Evolutionary conservation across 2,329 filamentous ascomycete species (phyloP).

Genomic region (Aspergillus vadensis): DNA sequence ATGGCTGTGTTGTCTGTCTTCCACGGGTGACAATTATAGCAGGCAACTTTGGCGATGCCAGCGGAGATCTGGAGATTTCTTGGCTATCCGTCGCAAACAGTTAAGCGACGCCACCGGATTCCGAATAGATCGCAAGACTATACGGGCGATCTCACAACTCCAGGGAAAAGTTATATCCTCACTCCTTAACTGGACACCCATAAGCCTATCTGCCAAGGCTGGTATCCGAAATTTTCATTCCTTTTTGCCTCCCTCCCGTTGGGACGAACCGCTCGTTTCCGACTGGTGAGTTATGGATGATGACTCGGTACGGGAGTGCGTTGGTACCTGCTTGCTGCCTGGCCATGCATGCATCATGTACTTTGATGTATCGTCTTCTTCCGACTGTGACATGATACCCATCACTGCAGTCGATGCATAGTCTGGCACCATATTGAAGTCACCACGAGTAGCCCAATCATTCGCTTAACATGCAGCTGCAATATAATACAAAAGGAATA

Average conservation of each 20-base stretch:
- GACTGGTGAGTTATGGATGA: background rate
- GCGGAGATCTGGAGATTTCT: background rate
- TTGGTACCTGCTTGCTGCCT: background rate
- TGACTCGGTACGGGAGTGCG: no score
- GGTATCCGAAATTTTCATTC: background rate
- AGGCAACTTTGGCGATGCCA: background rate
- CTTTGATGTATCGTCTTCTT: no score
- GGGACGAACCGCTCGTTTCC: background rate
- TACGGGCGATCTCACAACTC: no score
- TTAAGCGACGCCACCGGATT: background rate
- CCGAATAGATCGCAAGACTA: background rate
- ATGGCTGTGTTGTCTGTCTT: background rate
- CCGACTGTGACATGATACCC: no score
- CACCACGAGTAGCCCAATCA: no score
- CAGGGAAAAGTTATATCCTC: conserved; percentile 10
- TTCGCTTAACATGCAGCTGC: no score
- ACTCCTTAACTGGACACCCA: background rate
- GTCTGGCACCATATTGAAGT: no score
- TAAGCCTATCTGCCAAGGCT: background rate
- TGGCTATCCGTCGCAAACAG: background rate
- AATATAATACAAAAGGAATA: no score
- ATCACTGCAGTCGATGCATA: no score
- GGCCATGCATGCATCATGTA: background rate
- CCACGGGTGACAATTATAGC: background rate
- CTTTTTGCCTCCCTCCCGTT: background rate